Base-by-base conservation (phyloP, 139 green algal genomes). In the Yamagishiella unicocca region DNA sequence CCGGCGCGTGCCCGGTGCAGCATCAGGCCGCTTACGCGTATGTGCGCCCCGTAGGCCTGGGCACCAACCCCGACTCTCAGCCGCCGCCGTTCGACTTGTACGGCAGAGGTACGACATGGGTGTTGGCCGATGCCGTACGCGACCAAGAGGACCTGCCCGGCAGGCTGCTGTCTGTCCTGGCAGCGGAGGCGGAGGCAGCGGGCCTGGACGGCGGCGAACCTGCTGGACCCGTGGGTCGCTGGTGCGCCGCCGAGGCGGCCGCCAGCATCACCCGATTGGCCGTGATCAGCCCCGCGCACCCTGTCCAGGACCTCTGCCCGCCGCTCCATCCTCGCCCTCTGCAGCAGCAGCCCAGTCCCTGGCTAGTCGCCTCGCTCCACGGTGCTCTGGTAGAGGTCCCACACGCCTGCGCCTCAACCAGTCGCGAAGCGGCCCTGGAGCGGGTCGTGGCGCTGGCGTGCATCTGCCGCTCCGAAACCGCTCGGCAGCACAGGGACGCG, bases 181-280 rank as follows among this genome's bases (percentile, higher is more conserved):
- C 43, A 7, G 64, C 43, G 9, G 80, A 66, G 21, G 31, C 21
- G 38, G 62, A 78, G 64, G 31, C 64, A 4, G 64, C 31, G 2
- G 80, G 80, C 4, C n/a, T 43, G 8, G 80, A 43, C 43, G 25
- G 8, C 43, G 80, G 80, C 24, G 80, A 86, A 64, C 80, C 64
- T 6, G 80, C 25, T 12, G 80, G 80, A 17, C 17, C 61, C 1
- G 0, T 50, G 31, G 43, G 45, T 43, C 64, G 19, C 0, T 25
- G 19, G 1, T 66, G 43, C 25, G 80, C 43, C 10, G 38, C 42
- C 0, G 80, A 37, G 45, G 62, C 45, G 0, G 80, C 80, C 31
- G 33, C 43, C 43, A 31, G 24, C 64, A 7, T 14, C 0, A 31
- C 61, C 29, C n/a, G 43, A 17, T 21, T 77, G 33, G 78, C 72